These are phyloP conservation scores for Rhododendron griersonianum DNA, from an alignment of 148 eudicot species.

Conservation along the genomic window DNA sequence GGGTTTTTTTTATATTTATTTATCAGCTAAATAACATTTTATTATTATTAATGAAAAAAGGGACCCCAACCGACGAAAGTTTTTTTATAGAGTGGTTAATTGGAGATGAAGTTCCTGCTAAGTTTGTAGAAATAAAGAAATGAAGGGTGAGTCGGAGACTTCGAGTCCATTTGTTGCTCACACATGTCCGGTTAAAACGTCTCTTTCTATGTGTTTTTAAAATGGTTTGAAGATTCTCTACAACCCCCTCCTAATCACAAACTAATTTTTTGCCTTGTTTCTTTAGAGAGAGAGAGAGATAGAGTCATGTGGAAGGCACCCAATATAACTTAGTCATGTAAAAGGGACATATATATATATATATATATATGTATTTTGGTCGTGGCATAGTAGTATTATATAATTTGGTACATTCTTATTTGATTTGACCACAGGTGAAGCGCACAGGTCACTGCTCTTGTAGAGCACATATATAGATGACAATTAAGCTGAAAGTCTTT, in stretches of 20 bases:
- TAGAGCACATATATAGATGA: background rate
- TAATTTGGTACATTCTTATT: background rate
- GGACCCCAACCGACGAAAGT: too few species aligned
- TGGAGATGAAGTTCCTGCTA: background rate
- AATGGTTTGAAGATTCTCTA: background rate
- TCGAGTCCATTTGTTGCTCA: background rate
- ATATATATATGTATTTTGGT: background rate
- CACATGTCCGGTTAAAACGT: constrained; percentile 3
- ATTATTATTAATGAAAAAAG: too few species aligned
- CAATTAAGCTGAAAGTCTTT: background rate
- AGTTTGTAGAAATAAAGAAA: background rate
- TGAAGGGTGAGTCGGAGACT: background rate
- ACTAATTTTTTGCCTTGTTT: background rate
- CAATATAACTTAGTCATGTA: background rate
- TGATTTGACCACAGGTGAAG: background rate
- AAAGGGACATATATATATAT: background rate
- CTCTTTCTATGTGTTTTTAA: background rate
- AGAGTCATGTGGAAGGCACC: background rate
- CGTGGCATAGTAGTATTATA: background rate
- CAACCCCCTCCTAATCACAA: background rate
- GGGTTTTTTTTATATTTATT: too few species aligned
- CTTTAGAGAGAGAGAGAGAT: background rate
- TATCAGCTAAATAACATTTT: too few species aligned
- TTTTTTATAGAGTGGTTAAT: background rate
- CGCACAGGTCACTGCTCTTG: constrained; percentile 2